phyloP scores from a whole-genome alignment of 129 eudicot genomes.

The Saposhnikovia divaricata region DNA sequence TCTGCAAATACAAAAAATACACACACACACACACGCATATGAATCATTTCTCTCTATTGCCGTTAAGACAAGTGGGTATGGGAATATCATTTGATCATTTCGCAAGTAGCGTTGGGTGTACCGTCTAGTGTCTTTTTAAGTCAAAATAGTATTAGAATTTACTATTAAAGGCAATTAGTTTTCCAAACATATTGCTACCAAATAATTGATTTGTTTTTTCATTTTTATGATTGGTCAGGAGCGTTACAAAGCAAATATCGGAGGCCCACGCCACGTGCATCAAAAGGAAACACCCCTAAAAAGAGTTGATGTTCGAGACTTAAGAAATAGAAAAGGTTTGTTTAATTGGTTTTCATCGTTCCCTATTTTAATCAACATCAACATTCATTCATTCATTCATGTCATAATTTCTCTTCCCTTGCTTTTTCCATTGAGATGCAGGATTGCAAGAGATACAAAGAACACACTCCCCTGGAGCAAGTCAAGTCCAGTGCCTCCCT shows the following conservation, averaged over 20 bases:
- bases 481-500: too few relatives aligned
- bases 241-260: not conserved
- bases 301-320: not conserved
- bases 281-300: not conserved
- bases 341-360: not conserved
- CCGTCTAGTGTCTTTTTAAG: not conserved
- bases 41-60: not conserved
- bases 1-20: not conserved
- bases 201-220: not conserved
- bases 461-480: too few relatives aligned
- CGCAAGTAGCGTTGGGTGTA: not conserved
- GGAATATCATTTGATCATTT: not conserved
- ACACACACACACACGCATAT: too few relatives aligned
- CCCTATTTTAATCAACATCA: not conserved
- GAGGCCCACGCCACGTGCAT: slow-evolving; percentile 8
- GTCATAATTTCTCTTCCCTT: too few relatives aligned
- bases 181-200: not conserved
- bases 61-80: not conserved
- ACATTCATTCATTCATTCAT: too few relatives aligned
- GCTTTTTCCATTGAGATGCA: not conserved
- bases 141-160: not conserved
- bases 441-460: not conserved
- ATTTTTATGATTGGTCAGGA: not conserved
- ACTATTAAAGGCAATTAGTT: slow-evolving; percentile 3
- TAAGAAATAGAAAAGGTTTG: not conserved